phyloP scores from a whole-genome alignment of 768 basidiomycete species.

The Mycena olivaceomarginata region DNA sequence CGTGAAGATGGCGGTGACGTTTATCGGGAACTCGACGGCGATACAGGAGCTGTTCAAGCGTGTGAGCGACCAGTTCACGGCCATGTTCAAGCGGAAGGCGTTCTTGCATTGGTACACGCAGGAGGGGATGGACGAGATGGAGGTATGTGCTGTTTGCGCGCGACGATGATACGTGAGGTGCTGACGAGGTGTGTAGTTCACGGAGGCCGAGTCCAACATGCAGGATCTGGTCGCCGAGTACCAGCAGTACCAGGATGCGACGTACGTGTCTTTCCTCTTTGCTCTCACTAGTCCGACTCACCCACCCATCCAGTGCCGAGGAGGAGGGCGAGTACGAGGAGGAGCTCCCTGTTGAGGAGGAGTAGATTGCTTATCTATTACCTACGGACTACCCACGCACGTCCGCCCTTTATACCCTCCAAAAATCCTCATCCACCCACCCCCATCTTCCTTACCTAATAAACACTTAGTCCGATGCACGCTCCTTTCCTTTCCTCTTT shows the following conservation, averaged over 20 bases:
- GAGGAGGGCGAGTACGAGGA: too few species aligned
- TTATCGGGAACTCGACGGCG: constrained; percentile 97
- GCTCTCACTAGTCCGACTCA: constrained; percentile 17
- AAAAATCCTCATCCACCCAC: too few species aligned
- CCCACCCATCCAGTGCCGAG: neutral
- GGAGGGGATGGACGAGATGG: constrained; percentile 99
- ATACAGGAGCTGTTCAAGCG: constrained; percentile 99
- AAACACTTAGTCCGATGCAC: too few species aligned
- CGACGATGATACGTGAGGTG: neutral
- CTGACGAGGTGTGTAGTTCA: constrained; percentile 72
- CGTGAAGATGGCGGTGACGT: constrained; percentile 97
- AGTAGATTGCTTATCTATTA: constrained; percentile 45
- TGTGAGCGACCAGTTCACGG: constrained; percentile 98
- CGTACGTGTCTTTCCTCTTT: constrained; percentile 71
- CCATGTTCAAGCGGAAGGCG: constrained; percentile 99
- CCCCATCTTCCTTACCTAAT: too few species aligned
- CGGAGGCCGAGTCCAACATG: constrained; percentile 99
- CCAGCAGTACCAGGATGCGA: constrained; percentile 96
- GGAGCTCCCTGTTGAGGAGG: constrained; percentile 69
- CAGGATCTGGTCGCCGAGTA: constrained; percentile 99
- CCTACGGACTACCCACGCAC: too few species aligned
- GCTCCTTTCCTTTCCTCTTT: too few species aligned
- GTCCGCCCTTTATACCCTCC: too few species aligned
- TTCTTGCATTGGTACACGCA: constrained; percentile 99
- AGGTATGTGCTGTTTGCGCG: constrained; percentile 64